phyloP scores from a whole-genome alignment of 257 asterid species.

The Anisodus acutangulus region DNA sequence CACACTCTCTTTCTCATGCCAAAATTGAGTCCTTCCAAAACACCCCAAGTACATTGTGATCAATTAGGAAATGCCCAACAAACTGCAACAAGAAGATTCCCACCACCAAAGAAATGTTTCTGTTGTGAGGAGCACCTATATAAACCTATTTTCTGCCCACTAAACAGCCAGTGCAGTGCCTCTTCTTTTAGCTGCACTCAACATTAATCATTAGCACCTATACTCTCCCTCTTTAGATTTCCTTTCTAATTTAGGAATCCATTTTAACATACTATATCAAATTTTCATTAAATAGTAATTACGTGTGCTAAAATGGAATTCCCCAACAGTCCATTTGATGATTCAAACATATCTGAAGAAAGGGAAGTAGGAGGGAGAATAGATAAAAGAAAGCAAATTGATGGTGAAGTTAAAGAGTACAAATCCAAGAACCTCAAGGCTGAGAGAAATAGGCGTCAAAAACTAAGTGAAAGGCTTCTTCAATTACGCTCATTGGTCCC shows the following conservation, averaged over 20 bases:
- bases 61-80: constrained; percentile 63
- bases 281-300: constrained; percentile 9
- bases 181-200: constrained; percentile 23
- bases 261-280: not conserved
- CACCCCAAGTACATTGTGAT: constrained; percentile 49
- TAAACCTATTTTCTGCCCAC: constrained; percentile 35
- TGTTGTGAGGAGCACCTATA: constrained; percentile 54
- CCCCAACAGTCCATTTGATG: constrained; percentile 33
- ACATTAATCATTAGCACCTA: not conserved
- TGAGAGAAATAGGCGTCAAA: constrained; percentile 75
- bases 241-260: not conserved
- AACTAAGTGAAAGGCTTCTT: constrained; percentile 65
- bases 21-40: constrained; percentile 54
- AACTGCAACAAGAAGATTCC: constrained; percentile 85
- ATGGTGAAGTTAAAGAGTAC: constrained; percentile 40
- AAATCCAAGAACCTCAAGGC: constrained; percentile 84
- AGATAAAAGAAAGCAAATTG: constrained; percentile 42
- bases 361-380: constrained; percentile 25
- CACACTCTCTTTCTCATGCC: constrained; percentile 52
- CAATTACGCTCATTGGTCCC: constrained; percentile 85
- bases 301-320: constrained; percentile 32
- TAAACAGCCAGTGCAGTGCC: constrained; percentile 27
- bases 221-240: not conserved
- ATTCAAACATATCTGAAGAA: constrained; percentile 35
- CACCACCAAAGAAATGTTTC: constrained; percentile 32